Conservation (phyloP, 2,329 filamentous ascomycete species). For the Aspergillus fumigatiaffinis region DNA sequence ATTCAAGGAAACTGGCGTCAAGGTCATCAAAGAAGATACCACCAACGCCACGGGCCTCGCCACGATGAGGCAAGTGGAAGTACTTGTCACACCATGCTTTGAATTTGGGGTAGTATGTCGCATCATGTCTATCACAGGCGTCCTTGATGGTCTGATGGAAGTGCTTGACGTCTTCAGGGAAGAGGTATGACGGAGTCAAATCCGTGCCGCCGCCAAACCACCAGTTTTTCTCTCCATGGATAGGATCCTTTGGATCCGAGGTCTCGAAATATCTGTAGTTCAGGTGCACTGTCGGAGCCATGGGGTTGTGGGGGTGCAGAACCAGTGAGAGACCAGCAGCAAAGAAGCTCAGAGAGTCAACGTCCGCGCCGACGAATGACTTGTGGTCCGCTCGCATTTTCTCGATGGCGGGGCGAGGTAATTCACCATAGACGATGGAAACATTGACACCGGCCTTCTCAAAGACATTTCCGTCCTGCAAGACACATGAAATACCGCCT, state of each 20-base stretch:
- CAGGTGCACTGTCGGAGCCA: slow-evolving; percentile 94
- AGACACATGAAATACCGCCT: slow-evolving; percentile 87
- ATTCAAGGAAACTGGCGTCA: slow-evolving; percentile 55
- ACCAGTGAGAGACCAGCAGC: slow-evolving; percentile 91
- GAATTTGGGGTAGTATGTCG: slow-evolving; percentile 86
- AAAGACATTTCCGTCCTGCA: slow-evolving; percentile 95
- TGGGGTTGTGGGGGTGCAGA: slow-evolving; percentile 88
- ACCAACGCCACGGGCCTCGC: slow-evolving; percentile 80
- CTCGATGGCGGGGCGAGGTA: slow-evolving; percentile 80
- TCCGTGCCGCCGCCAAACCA: slow-evolving; percentile 98
- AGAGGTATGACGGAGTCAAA: slow-evolving; percentile 87
- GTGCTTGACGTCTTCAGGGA: slow-evolving; percentile 94
- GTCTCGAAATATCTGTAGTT: slow-evolving; percentile 99
- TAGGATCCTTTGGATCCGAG: slow-evolving; percentile 71
- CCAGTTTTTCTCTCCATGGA: slow-evolving; percentile 68
- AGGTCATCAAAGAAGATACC: slow-evolving; percentile 99
- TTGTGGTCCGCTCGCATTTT: slow-evolving; percentile 96
- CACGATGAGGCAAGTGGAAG: slow-evolving; percentile 88
- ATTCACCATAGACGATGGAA: slow-evolving; percentile 86
- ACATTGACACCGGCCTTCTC: slow-evolving; percentile 97
- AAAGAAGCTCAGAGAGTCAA: slow-evolving; percentile 89
- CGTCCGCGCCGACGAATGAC: slow-evolving; percentile 69
- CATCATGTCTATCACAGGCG: slow-evolving; percentile 89
- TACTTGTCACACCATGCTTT: slow-evolving; percentile 99
- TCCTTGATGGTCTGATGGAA: slow-evolving; percentile 94